These are phyloP conservation scores for Trichoderma arundinaceum DNA, from an alignment of 2,329 filamentous ascomycete species.

Conservation along the genomic window DNA sequence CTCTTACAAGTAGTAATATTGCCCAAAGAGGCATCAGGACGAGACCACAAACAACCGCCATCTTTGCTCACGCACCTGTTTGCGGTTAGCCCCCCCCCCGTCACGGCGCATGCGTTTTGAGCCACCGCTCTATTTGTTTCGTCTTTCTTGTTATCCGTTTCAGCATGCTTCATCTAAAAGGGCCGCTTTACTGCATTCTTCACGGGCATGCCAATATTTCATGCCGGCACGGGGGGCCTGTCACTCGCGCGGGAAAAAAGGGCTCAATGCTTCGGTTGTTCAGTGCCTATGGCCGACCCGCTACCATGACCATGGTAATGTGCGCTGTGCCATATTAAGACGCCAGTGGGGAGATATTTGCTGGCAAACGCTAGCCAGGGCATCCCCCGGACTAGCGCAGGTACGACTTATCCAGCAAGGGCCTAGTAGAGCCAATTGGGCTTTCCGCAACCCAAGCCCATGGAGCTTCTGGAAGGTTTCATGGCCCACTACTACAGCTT, in stretches of 20 bases:
- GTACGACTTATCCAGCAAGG: conserved; percentile 29
- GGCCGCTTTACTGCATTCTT: conserved; percentile 14
- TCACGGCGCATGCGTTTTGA: neutral
- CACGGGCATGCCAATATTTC: conserved; percentile 6
- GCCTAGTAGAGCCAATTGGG: conserved; percentile 27
- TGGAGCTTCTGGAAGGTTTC: conserved; percentile 36
- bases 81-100: neutral
- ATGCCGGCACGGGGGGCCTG: conserved; percentile 11
- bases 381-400: conserved; percentile 33
- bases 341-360: conserved; percentile 10
- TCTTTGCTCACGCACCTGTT: too few species aligned
- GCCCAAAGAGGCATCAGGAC: neutral
- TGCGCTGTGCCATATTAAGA: conserved; percentile 22
- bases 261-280: conserved; percentile 29
- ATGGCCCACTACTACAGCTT: conserved; percentile 28
- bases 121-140: neutral
- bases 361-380: conserved; percentile 27
- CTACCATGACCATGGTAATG: conserved; percentile 29
- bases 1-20: neutral
- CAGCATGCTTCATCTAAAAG: conserved; percentile 21
- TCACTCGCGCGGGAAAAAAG: conserved; percentile 9
- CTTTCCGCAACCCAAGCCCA: conserved; percentile 31
- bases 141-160: conserved; percentile 17
- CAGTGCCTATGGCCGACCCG: conserved; percentile 28
- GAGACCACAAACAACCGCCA: too few species aligned